Percentiles rank a stretch among this genome's conserved stretches.
phyloP scores from a whole-genome alignment of 331 rosid species.

The Malus hybrid region DNA sequence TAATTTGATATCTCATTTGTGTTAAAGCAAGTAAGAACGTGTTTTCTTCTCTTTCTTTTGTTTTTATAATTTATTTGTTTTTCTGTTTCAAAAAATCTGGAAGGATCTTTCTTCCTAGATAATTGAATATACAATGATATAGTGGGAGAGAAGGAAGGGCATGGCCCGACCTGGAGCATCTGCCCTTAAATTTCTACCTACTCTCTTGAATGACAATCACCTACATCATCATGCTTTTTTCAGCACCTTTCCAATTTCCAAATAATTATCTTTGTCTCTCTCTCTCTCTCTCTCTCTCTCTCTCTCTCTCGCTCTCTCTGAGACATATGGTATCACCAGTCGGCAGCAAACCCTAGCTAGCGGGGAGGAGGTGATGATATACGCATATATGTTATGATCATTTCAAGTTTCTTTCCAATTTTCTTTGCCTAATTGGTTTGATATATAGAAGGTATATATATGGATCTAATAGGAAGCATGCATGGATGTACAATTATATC shows the following conservation, averaged over 20 bases:
- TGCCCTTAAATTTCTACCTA: conserved; percentile 2
- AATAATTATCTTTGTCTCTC: background rate
- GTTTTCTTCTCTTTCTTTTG: background rate
- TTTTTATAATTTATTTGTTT: background rate
- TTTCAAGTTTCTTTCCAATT: background rate
- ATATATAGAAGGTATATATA: background rate
- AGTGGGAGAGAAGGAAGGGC: background rate
- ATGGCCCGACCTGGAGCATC: background rate
- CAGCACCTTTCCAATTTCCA: background rate
- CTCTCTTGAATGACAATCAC: background rate
- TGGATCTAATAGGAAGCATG: background rate
- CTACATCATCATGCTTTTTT: background rate
- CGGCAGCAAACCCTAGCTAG: background rate
- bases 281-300: no score
- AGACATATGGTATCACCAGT: no score
- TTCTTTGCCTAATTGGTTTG: background rate
- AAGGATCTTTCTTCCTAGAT: background rate
- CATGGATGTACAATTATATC: background rate
- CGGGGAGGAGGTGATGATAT: background rate
- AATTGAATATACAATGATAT: background rate
- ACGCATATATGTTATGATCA: no score
- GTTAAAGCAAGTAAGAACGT: background rate
- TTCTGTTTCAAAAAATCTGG: background rate
- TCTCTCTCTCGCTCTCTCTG: background rate
- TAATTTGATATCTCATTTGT: background rate